Conservation (phyloP, 1,284 basidiomycete species). For the Sanghuangporus weigelae region DNA sequence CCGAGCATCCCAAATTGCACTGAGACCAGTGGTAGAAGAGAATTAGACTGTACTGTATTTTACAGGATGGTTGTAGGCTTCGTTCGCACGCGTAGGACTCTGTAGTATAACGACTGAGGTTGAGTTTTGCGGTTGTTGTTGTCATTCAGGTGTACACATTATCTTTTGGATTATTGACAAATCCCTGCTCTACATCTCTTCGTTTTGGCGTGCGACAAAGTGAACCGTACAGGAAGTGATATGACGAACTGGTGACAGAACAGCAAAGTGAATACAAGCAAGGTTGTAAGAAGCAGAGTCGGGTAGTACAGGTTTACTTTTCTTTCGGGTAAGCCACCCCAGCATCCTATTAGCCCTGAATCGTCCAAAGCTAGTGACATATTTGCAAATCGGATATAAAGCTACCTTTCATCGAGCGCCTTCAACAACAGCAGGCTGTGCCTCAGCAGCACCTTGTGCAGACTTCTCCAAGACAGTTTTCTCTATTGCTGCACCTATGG, state of each 20-base stretch:
- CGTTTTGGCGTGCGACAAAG: neutral
- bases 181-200: neutral
- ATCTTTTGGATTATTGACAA: neutral
- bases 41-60: neutral
- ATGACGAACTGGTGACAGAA: neutral
- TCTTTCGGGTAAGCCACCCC: too few relatives aligned
- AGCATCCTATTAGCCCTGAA: too few relatives aligned
- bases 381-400: neutral
- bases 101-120: neutral
- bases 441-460: constrained; percentile 23
- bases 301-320: too few relatives aligned
- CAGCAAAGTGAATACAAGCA: neutral
- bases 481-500: constrained; percentile 80
- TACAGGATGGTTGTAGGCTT: neutral
- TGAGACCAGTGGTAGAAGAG: neutral
- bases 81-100: neutral
- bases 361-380: neutral
- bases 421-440: constrained; percentile 23
- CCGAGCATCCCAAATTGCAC: neutral
- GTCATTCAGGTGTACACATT: constrained; percentile 1
- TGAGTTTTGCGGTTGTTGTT: neutral
- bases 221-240: neutral
- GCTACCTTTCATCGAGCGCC: constrained; percentile 13
- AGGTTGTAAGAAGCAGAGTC: neutral
- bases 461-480: constrained; percentile 34